Percentiles rank a stretch among this genome's conserved stretches.
Evolutionary conservation across 2,329 filamentous ascomycete genomes (phyloP).

Genomic region (Hirsutella rhossiliensis): DNA sequence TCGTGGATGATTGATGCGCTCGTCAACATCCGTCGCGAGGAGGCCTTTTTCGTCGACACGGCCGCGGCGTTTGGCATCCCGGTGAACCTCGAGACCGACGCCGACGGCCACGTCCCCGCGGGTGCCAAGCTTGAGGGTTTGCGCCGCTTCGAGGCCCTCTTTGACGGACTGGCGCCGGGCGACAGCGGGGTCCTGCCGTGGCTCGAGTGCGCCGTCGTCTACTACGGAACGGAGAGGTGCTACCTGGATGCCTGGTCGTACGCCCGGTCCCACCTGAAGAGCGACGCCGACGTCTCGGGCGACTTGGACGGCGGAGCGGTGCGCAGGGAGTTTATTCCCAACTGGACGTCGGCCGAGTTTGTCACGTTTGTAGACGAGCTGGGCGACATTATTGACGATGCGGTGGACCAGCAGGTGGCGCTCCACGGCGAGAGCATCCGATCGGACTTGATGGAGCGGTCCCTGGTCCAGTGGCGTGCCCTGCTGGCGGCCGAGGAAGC

Average conservation of each 20-base stretch:
- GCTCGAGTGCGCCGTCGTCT: conserved; percentile 57
- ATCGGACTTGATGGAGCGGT: conserved; percentile 22
- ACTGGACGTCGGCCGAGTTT: conserved; percentile 55
- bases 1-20: conserved; percentile 52
- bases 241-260: conserved; percentile 50
- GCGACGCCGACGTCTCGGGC: conserved; percentile 8
- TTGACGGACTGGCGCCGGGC: conserved; percentile 29
- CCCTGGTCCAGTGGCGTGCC: conserved; percentile 31
- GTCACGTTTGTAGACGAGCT: conserved; percentile 43
- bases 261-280: conserved; percentile 26
- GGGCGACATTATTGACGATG: conserved; percentile 41
- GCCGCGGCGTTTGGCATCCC: conserved; percentile 47
- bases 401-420: conserved; percentile 28
- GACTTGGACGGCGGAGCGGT: conserved; percentile 55
- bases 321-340: conserved; percentile 52
- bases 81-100: conserved; percentile 23
- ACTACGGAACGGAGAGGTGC: conserved; percentile 64
- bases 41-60: conserved; percentile 55
- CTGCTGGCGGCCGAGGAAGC: conserved; percentile 43
- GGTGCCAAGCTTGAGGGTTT: conserved; percentile 27
- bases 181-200: not conserved
- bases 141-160: conserved; percentile 30
- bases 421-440: conserved; percentile 16
- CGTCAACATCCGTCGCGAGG: conserved; percentile 54
- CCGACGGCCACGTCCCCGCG: conserved; percentile 10